Conservation (phyloP, 179 eudicot genomes). For the Camellia oleifera region DNA sequence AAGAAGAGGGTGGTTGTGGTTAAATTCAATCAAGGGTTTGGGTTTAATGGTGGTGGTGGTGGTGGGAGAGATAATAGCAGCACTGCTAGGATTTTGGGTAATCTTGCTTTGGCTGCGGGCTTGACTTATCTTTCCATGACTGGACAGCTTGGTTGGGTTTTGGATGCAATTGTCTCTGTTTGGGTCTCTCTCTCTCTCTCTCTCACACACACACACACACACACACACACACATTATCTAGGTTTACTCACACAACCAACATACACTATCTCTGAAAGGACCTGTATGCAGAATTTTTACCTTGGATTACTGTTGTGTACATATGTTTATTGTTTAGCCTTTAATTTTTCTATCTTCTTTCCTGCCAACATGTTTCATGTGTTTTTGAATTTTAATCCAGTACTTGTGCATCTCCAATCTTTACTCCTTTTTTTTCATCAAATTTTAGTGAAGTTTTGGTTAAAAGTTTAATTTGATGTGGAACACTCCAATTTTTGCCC, state of each 20-base stretch:
- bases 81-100: constrained; percentile 58
- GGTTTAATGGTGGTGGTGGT: constrained; percentile 58
- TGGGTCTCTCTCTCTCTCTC: constrained; percentile 55
- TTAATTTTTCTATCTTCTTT: neutral
- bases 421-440: too few species aligned
- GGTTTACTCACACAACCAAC: neutral
- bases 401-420: neutral
- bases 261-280: neutral
- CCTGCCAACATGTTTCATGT: neutral
- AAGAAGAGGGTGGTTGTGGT: constrained; percentile 57
- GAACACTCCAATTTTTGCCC: too few species aligned
- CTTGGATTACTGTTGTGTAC: neutral
- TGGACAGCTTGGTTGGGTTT: constrained; percentile 93
- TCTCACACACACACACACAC: neutral
- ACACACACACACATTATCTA: too few species aligned
- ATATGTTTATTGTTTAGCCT: neutral
- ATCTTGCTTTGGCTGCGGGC: constrained; percentile 76
- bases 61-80: constrained; percentile 44
- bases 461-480: too few species aligned
- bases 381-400: neutral
- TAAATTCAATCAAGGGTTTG: constrained; percentile 49
- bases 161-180: constrained; percentile 84
- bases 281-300: constrained; percentile 2
- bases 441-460: too few species aligned
- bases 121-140: constrained; percentile 76